Conservation (phyloP, 2,329 filamentous ascomycete species). For the Fusarium abutilonis region DNA sequence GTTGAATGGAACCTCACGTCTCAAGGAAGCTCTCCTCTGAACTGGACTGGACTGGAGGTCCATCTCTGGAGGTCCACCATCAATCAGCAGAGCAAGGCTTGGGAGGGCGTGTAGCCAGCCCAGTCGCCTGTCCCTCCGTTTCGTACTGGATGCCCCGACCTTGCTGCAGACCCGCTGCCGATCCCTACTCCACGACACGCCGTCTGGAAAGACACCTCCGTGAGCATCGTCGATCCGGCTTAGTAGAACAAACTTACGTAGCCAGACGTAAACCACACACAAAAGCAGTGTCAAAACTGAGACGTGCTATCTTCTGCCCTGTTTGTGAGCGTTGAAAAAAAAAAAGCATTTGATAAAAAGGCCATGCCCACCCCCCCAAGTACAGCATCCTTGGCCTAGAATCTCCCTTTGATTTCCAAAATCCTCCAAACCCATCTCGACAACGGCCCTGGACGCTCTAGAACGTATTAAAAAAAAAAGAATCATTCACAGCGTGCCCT, state of each 20-base stretch:
- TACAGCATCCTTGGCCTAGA: slow-evolving; percentile 5
- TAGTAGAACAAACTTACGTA: slow-evolving; percentile 26
- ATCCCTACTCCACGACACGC: slow-evolving; percentile 29
- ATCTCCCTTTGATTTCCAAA: slow-evolving; percentile 5
- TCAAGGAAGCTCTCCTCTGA: not conserved
- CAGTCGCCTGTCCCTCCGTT: slow-evolving; percentile 10
- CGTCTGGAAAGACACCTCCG: slow-evolving; percentile 28
- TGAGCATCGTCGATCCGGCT: slow-evolving; percentile 31
- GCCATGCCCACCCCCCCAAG: slow-evolving; percentile 6
- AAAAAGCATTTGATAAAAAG: slow-evolving; percentile 28
- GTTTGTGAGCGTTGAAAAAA: slow-evolving; percentile 4
- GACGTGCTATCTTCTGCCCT: slow-evolving; percentile 19
- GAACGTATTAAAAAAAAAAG: slow-evolving; percentile 12
- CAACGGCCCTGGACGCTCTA: slow-evolving; percentile 5
- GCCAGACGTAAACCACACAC: slow-evolving; percentile 2
- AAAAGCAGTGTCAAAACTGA: slow-evolving; percentile 4
- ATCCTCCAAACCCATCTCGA: not conserved
- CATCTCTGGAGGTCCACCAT: not conserved
- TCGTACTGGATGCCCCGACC: slow-evolving; percentile 8
- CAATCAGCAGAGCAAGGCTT: not conserved
- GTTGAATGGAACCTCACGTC: no score
- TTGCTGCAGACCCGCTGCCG: slow-evolving; percentile 27
- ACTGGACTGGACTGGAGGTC: slow-evolving; percentile 3
- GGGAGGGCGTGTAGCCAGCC: slow-evolving; percentile 6
- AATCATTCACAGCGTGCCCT: slow-evolving; percentile 29